Base-by-base conservation (phyloP, 192 early-diverging fungal species). In the Haplosporangium gracile region DNA sequence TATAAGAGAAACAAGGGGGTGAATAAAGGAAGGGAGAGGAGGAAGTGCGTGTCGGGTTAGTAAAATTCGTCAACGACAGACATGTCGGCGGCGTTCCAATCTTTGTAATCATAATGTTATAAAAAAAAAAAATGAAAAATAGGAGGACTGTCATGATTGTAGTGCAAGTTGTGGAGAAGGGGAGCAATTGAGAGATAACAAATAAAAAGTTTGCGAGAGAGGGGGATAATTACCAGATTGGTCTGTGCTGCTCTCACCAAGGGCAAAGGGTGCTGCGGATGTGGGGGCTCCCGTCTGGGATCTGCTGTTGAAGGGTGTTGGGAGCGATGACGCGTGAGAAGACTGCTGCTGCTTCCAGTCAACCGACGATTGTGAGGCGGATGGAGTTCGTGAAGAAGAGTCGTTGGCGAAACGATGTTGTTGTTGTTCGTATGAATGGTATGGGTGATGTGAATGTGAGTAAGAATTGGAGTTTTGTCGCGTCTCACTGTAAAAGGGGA, bases 401-500 rank as follows among this genome's bases (percentile, higher is more conserved):
- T 75, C 60, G n/a, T 45, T 60, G 78, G 1, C 38, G 5, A 18
- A 18, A 22, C 32, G 69, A 15, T 18, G 43, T 40, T 29, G 26
- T 40, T 72, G 71, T 45, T 72, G 34, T 20, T 70, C 38, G 34
- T 70, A 45, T 49, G 39, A 20, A 5, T 75, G 63, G 29, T 80
- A 49, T 70, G 75, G 80, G n/a, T 60, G 43, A 26, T 76, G 60
- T 40, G 39, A 26, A 42, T 38, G 42, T 10, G 68, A 42, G 38
- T 82, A 74, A 47, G 80, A 60, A 32, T 75, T 70, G 74, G 80
- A 70, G 36, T 38, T 77, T 34, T 74, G 72, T 26, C 83, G 73
- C 70, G 76, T 85, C 70, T 85, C 83, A 74, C 74, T 70, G 70
- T 86, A 65, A 57, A 86, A 86, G n/a, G 84, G 84, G 72, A 57